A percentile compares a stretch with the other conserved stretches of the same genome.
phyloP scores from a whole-genome alignment of 805 yeast species.

The Helenozyma rhizophorensis region DNA sequence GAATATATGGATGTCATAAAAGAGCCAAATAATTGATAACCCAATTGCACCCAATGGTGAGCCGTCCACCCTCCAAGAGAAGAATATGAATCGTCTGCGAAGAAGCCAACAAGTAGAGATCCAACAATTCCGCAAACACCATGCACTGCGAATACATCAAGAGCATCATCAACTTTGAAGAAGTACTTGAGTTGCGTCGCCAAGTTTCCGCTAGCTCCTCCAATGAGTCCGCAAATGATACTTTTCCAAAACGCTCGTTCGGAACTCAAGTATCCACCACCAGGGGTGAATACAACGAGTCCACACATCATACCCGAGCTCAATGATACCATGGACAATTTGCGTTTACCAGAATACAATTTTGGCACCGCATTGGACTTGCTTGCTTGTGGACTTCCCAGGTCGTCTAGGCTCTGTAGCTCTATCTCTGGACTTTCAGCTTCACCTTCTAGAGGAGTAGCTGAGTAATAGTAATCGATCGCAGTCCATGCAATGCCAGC shows the following conservation, averaged over 20 bases:
- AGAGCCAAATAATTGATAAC: slow-evolving; percentile 36
- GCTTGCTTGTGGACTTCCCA: not conserved
- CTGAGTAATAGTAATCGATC: slow-evolving; percentile 36
- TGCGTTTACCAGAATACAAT: slow-evolving; percentile 20
- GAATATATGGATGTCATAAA: slow-evolving; percentile 33
- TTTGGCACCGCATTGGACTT: too few relatives aligned
- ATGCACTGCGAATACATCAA: slow-evolving; percentile 42
- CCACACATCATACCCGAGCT: slow-evolving; percentile 40
- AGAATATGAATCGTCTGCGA: slow-evolving; percentile 29
- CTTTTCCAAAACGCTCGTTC: slow-evolving; percentile 37
- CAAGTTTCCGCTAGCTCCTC: slow-evolving; percentile 33
- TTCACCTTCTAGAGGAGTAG: slow-evolving; percentile 32
- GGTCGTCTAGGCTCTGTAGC: slow-evolving; percentile 1
- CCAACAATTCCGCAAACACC: slow-evolving; percentile 41
- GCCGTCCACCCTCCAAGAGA: slow-evolving; percentile 40
- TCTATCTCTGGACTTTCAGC: not conserved
- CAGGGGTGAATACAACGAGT: slow-evolving; percentile 40
- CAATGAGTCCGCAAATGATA: slow-evolving; percentile 35
- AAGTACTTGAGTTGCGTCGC: slow-evolving; percentile 38
- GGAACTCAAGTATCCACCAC: slow-evolving; percentile 37
- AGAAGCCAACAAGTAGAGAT: slow-evolving; percentile 36
- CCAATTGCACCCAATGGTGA: slow-evolving; percentile 38
- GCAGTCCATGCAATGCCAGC: slow-evolving; percentile 35
- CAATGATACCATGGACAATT: slow-evolving; percentile 35
- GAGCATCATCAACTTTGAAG: slow-evolving; percentile 38